Conservation (phyloP, 2,329 filamentous ascomycete genomes). For the Aaosphaeria arxii region DNA sequence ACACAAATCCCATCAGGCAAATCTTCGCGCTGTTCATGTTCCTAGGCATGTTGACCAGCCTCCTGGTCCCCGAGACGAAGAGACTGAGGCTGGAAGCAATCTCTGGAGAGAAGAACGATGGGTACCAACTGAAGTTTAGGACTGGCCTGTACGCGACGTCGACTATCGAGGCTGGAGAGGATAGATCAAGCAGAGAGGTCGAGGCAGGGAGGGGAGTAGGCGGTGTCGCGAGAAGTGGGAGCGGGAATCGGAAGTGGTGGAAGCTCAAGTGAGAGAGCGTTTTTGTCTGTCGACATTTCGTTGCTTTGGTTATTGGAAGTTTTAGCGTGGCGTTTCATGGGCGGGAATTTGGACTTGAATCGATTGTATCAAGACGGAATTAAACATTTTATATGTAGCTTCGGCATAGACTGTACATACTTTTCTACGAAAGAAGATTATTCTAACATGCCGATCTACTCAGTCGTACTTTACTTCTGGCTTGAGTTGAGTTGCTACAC, state of each 20-base stretch:
- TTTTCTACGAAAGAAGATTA: no score
- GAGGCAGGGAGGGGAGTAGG: not conserved
- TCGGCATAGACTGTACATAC: no score
- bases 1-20: not conserved
- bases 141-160: conserved; percentile 9
- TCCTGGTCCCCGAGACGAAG: conserved; percentile 72
- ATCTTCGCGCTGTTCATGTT: conserved; percentile 78
- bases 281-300: no score
- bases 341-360: no score
- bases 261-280: not conserved
- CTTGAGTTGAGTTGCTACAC: not conserved
- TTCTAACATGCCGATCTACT: no score
- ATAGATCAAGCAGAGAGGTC: conserved; percentile 2
- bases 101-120: conserved; percentile 50
- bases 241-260: conserved; percentile 20
- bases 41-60: conserved; percentile 60
- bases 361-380: no score
- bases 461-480: no score
- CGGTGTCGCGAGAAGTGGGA: not conserved
- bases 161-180: conserved; percentile 3
- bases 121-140: conserved; percentile 18
- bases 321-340: no score
- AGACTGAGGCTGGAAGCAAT: conserved; percentile 68
- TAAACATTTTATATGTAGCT: no score
- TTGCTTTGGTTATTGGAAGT: no score